These are phyloP conservation scores for Ogataea philodendri DNA, from an alignment of 805 yeast species.

Conservation along the genomic window DNA sequence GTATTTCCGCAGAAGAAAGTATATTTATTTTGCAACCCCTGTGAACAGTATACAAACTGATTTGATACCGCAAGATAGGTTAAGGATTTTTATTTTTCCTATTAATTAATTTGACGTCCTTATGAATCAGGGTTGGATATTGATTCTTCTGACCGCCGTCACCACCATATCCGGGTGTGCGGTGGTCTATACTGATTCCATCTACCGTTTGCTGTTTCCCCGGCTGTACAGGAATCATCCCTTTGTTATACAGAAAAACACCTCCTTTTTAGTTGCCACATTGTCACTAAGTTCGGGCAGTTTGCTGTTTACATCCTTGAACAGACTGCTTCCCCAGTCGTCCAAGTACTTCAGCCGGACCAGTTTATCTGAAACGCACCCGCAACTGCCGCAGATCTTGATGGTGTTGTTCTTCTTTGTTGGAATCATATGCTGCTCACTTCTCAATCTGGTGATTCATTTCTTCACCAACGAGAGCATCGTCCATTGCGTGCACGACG, in stretches of 20 bases:
- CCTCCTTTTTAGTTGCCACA: conserved; percentile 67
- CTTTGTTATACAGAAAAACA: conserved; percentile 57
- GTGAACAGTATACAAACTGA: too few species aligned
- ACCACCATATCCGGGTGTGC: conserved; percentile 73
- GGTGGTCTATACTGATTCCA: conserved; percentile 58
- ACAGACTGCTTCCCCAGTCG: conserved; percentile 73
- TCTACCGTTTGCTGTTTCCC: conserved; percentile 47
- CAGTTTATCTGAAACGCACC: conserved; percentile 25
- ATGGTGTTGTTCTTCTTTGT: conserved; percentile 38
- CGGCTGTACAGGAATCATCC: conserved; percentile 38
- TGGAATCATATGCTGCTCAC: conserved; percentile 62
- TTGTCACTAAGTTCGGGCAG: conserved; percentile 82
- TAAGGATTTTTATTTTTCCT: conserved; percentile 1
- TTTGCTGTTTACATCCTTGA: conserved; percentile 72
- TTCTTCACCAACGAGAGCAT: conserved; percentile 74
- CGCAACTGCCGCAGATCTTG: conserved; percentile 38
- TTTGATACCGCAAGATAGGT: too few species aligned
- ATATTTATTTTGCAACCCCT: too few species aligned
- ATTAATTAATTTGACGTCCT: conserved; percentile 2
- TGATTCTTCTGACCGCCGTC: conserved; percentile 62
- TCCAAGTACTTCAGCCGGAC: conserved; percentile 41
- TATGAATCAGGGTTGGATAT: conserved; percentile 58
- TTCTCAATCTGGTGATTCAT: conserved; percentile 67
- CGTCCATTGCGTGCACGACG: conserved; percentile 78
- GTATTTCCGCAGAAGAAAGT: too few species aligned